Conservation (phyloP, 225 moss, liverwort and hornwort genomes). For the Polytrichum commune region DNA sequence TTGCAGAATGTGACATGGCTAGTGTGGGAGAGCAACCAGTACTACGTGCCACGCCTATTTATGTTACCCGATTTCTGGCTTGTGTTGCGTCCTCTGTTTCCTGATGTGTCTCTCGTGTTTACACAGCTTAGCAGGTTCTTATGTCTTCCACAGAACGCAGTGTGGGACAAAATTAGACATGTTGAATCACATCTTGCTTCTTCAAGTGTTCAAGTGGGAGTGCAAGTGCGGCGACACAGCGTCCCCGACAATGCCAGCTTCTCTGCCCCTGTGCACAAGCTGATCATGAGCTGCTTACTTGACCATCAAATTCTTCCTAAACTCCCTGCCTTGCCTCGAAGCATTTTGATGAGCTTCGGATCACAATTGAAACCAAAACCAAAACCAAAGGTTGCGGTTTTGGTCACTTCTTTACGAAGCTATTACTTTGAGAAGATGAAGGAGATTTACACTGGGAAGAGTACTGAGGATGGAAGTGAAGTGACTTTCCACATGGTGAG, state of each 20-base stretch:
- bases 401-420: slow-evolving; percentile 75
- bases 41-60: slow-evolving; percentile 69
- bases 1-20: slow-evolving; percentile 59
- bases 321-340: not conserved
- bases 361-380: not conserved
- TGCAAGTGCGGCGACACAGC: slow-evolving; percentile 71
- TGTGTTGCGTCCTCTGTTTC: slow-evolving; percentile 47
- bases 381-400: slow-evolving; percentile 27
- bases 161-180: slow-evolving; percentile 59
- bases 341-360: not conserved
- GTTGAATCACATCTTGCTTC: slow-evolving; percentile 52
- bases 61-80: slow-evolving; percentile 63
- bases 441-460: slow-evolving; percentile 42
- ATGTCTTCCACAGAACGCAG: slow-evolving; percentile 53
- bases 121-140: slow-evolving; percentile 72
- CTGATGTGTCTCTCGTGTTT: slow-evolving; percentile 62
- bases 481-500: slow-evolving; percentile 82
- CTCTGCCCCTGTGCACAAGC: slow-evolving; percentile 42
- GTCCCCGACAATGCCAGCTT: slow-evolving; percentile 44
- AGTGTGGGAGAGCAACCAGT: slow-evolving; percentile 80
- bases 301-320: slow-evolving; percentile 52
- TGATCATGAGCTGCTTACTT: slow-evolving; percentile 52
- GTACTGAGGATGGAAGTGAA: slow-evolving; percentile 34
- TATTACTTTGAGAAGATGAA: slow-evolving; percentile 61
- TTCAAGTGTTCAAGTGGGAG: slow-evolving; percentile 53